Evolutionary conservation across 2,329 filamentous ascomycete genomes (phyloP), one percentile per base, ranked within the genome.

Genomic region (Cladosporium sp.): DNA sequence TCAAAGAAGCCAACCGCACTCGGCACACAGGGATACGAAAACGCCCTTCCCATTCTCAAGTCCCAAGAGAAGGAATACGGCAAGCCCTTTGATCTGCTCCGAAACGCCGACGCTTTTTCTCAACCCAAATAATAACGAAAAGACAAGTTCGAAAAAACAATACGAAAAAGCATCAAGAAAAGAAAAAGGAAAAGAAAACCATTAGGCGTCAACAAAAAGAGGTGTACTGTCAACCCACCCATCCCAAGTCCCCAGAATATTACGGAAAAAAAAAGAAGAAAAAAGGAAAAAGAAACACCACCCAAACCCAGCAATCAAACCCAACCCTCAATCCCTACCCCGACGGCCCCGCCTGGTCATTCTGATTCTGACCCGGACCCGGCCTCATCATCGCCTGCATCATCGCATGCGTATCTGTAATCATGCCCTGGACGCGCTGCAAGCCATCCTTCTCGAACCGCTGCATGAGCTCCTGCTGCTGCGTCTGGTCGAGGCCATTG

Each of bases 401-500:
- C 40, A 65, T 60, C 8, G 59, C 53, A 11, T 56, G 50, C 9
- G 64, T 65, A 15, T 48, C 50, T 18, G 56, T 56, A 30, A 70
- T 69, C 61, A 68, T 67, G 54, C 54, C 62, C 53, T 69, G 64
- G 29, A 70, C 67, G 48, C 67, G 64, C 34, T 64, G 62, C 64
- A 68, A 68, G 9, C 67, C 67, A n/a, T 64, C 58, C 13, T 64
- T 67, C 54, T 69, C 67, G 11, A 70, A 54, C 2, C 52, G 58
- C n/a, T 64, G 64, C 60, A 69, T 64, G 24, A 69, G 56, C 48
- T 70, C 67, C 34, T 63, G 58, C 47, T 68, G 67, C 50, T 70
- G 67, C 34, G 57, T 56, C 27, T 64, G 58, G 3, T 56, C 65
- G 34, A 70, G 47, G 7, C 65, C 66, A 17, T 58, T 59, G n/a